Conservation (phyloP, 108 stramenopile genomes). For the Hondaea fermentalgiana region DNA sequence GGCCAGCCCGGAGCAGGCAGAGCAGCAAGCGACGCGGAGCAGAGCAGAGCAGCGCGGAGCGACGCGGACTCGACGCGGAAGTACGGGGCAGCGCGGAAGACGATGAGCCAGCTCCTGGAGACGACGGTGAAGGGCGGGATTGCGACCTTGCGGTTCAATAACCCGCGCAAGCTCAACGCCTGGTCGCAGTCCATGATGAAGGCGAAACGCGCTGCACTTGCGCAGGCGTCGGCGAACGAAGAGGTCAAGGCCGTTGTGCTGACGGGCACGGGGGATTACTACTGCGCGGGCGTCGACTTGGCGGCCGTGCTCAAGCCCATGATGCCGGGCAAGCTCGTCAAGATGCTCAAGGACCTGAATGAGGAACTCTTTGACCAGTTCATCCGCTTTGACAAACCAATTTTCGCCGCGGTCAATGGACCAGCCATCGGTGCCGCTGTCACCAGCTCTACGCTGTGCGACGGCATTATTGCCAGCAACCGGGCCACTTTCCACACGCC, state of each 20-base stretch:
- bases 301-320: slow-evolving; percentile 17
- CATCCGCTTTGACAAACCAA: slow-evolving; percentile 43
- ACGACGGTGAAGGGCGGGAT: neutral
- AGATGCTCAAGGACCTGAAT: neutral
- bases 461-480: slow-evolving; percentile 39
- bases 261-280: slow-evolving; percentile 51
- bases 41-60: no score
- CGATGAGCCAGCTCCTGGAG: neutral
- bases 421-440: slow-evolving; percentile 57
- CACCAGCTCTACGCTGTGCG: slow-evolving; percentile 48
- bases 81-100: no score
- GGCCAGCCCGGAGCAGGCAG: no score
- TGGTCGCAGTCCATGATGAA: slow-evolving; percentile 17
- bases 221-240: slow-evolving; percentile 30
- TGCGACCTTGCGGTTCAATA: neutral
- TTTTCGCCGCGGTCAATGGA: slow-evolving; percentile 57
- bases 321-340: neutral
- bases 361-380: slow-evolving; percentile 31
- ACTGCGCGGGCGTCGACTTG: slow-evolving; percentile 24
- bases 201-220: slow-evolving; percentile 21
- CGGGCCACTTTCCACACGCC: slow-evolving; percentile 54
- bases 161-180: slow-evolving; percentile 7
- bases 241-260: slow-evolving; percentile 40
- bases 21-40: no score
- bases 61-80: no score